Percentiles rank a stretch among this genome's conserved stretches.
Evolutionary conservation across 441 rosid genomes (phyloP).

Genomic region (Eutrema salsugineum): DNA sequence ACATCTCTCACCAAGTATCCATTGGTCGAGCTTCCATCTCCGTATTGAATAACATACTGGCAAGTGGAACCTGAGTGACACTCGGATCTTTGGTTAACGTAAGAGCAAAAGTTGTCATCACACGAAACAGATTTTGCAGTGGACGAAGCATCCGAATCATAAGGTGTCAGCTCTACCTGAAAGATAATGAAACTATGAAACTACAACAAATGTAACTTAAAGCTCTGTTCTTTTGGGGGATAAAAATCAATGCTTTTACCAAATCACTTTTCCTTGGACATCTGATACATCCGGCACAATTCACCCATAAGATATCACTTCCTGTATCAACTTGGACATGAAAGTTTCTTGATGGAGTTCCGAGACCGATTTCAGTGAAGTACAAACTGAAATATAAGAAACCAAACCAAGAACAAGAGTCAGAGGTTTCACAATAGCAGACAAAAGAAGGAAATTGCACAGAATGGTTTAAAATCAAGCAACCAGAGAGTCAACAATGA

Average conservation of each 20-base stretch:
- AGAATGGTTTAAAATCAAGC: not conserved
- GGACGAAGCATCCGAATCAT: conserved; percentile 51
- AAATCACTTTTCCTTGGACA: conserved; percentile 82
- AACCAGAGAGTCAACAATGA: not conserved
- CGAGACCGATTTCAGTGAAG: conserved; percentile 74
- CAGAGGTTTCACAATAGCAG: conserved; percentile 11
- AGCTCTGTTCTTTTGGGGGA: not conserved
- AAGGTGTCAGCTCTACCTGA: conserved; percentile 64
- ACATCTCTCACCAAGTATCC: conserved; percentile 74
- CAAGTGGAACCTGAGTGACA: conserved; percentile 58
- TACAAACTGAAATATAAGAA: conserved; percentile 54
- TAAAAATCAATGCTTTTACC: conserved; percentile 43
- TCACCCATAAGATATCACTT: conserved; percentile 92
- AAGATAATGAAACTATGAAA: not conserved
- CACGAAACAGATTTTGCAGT: conserved; percentile 52
- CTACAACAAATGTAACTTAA: not conserved
- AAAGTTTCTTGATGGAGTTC: conserved; percentile 67
- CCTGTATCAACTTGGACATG: conserved; percentile 95
- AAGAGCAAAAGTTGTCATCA: conserved; percentile 59
- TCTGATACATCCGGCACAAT: conserved; percentile 65
- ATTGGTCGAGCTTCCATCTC: conserved; percentile 81
- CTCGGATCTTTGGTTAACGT: conserved; percentile 48
- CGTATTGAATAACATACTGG: conserved; percentile 65
- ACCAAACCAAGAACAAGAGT: conserved; percentile 21
- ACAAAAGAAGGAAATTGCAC: not conserved